Base-by-base conservation (phyloP, 352 stramenopile species). In the Poterioochromonas sp. region DNA sequence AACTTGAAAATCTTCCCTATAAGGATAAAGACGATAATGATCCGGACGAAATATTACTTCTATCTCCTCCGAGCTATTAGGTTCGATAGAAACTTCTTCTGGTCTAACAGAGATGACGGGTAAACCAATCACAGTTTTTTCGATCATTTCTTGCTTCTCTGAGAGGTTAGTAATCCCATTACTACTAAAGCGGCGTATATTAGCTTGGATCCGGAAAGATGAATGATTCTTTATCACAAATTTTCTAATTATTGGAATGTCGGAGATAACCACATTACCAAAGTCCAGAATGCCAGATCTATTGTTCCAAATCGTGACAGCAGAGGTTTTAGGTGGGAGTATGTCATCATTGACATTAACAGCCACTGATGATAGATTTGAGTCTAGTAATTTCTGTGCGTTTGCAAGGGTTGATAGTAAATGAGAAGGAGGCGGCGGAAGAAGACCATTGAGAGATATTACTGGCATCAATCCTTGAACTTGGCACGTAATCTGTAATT, bases 11-110 rank as follows among this genome's bases (percentile, higher is more conserved):
- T 79, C 76, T 74, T 78, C 69, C 2, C 69, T 64, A 35, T 53
- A 79, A 5, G 54, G 54, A 26, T 43, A 29, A 35, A 77, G 22
- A 1, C 54, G 32, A 20, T 0, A 1, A 29, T 15, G 73, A 51
- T 86, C 83, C 47, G 82, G 82, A 63, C 80, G 80, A 80, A 94
- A 94, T 8, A 80, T 69, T 0, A 88, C 88, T 58, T 87, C 87
- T 11, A 94, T 81, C 0, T 49, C 80, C 11, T 91, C 60, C 15
- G 83, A 85, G 0, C 83, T 82, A 0, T 89, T 84, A 0, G 86
- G 84, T 44, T 85, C 83, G 54, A 95, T 92, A 26, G 81, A 86
- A 51, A 65, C 32, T 1, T 18, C 8, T 29, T 39, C 40, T 15
- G 79, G 77, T 34, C n/a, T 3, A 35, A 69, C 44, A 12, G 60